Evolutionary conservation across 139 green algal species (phyloP), one percentile per base, ranked within the genome.

Genomic region (Coccomyxa sp.): DNA sequence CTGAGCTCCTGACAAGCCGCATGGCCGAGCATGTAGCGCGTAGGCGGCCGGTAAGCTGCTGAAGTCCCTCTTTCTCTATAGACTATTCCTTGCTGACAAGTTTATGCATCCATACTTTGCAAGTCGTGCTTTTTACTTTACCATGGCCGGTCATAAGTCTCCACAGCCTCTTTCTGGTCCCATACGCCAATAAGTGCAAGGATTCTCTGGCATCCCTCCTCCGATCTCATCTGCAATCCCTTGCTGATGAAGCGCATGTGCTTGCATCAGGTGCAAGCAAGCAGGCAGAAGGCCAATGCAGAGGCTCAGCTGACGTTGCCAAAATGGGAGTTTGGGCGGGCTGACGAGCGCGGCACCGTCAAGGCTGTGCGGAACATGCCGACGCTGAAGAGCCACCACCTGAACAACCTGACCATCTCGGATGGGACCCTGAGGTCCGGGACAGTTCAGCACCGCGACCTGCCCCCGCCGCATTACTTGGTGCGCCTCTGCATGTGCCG

Each of bases 281-380:
- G 24, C 24, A 36, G 34, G 68, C 31, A 27, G 2, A 37, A 10
- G 7, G 29, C 24, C 10, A 64, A 31, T 18, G 50, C 50, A 35
- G 68, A 72, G 68, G 68, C n/a, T 22, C n/a, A 72, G 7, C n/a
- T 35, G 68, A 36, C 29, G 68, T 27, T 36, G 2, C 31, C 68
- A 22, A 72, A 72, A 6, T 72, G 68, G 68, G 68, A 72, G 24
- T 72, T 72, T 72, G 68, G 68, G 29, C 68, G 68, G 31, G 31
- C 22, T 1, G 10, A 72, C 10, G 29, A 10, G 68, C 24, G 31
- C 68, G 29, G 68, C 68, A 39, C 68, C 5, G 22, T 72, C 5
- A 72, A 72, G 34, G 6, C 31, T 16, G n/a, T 16, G 68, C 68
- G 68, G 10, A 10, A 36, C 29, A 72, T 39, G 6, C n/a, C 24